A percentile compares a stretch with the other conserved stretches of the same genome.
Conservation (phyloP, 352 stramenopile genomes). For the Phytophthora sojae region DNA sequence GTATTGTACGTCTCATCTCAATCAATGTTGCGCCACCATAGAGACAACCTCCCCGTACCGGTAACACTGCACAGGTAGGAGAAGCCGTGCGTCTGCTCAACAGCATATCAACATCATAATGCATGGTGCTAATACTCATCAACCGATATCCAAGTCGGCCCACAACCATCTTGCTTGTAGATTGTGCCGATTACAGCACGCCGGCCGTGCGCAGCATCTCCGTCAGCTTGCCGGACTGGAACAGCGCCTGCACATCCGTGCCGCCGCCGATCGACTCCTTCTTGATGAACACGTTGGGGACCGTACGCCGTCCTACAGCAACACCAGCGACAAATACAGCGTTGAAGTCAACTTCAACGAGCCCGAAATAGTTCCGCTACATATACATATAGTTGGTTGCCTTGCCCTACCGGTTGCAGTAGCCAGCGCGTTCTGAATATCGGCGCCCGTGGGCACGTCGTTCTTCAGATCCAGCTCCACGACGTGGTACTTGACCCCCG, state of each 20-base stretch:
- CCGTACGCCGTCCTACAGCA: constrained; percentile 85
- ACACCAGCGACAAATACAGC: neutral
- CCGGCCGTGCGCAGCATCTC: constrained; percentile 82
- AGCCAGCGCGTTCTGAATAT: constrained; percentile 90
- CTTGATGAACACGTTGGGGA: constrained; percentile 98
- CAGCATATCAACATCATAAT: neutral
- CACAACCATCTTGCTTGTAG: neutral
- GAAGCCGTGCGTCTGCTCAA: too few relatives aligned
- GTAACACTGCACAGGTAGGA: too few relatives aligned
- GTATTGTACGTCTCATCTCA: too few relatives aligned
- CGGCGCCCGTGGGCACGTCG: constrained; percentile 67
- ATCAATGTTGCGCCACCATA: too few relatives aligned
- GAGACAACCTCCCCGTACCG: too few relatives aligned
- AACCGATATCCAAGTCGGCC: too few relatives aligned
- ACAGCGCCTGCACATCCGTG: constrained; percentile 92
- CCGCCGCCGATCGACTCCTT: constrained; percentile 94
- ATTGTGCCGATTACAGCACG: constrained; percentile 15
- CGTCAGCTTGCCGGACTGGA: constrained; percentile 87
- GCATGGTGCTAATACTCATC: neutral
- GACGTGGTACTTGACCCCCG: constrained; percentile 62
- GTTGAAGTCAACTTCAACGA: neutral
- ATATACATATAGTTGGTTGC: too few relatives aligned
- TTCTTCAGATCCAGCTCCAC: constrained; percentile 72
- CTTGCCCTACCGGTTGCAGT: constrained; percentile 77
- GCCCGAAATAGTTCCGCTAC: neutral